Evolutionary conservation across 2,329 filamentous ascomycete genomes (phyloP), one percentile per base, ranked within the genome.

Genomic region (Cercospora sojina): DNA sequence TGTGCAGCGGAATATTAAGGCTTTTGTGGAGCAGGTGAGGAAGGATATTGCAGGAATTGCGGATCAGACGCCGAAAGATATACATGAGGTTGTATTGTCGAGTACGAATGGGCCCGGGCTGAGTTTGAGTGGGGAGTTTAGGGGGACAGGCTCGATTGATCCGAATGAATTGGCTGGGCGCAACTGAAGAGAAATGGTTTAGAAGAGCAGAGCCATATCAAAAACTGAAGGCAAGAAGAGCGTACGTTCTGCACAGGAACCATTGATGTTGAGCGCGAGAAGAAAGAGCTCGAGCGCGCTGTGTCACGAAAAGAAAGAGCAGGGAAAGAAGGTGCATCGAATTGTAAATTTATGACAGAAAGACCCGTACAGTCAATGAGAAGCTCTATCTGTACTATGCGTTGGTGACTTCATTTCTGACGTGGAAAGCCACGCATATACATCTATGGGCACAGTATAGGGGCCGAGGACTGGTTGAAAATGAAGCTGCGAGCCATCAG

Each of bases 91-190:
- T 74, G 87, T 98, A 35, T 81, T 99, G 74, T 94, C 91, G 82
- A 92, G 93, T 12, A 96, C 94, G 6, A 85, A 95, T 76, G 89
- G 90, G 1, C 93, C 95, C 1, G 94, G 92, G 0, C 88, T 99
- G 82, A 92, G 89, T 77, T 81, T 99, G 77, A 96, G 87, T 77
- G 94, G 93, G 65, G 87, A 90, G 63, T 91, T 95, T 78, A 87
- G 81, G 74, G 83, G 89, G 62, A 83, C 85, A 4, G 84, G 87
- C 67, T 87, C 87, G 67, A 56, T 63, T 43, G 60, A 63, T 10
- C 75, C 78, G 16, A 80, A 77, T 70, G 80, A 81, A 59, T 67
- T 77, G 64, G 66, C 59, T 27, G 51, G 29, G 65, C 16, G 27
- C 9, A 61, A 61, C 3, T 61, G 7, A 16, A 31, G 20, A 29